Evolutionary conservation across 2,329 filamentous ascomycete species (phyloP).

Genomic region (Dactylonectria macrodidyma): DNA sequence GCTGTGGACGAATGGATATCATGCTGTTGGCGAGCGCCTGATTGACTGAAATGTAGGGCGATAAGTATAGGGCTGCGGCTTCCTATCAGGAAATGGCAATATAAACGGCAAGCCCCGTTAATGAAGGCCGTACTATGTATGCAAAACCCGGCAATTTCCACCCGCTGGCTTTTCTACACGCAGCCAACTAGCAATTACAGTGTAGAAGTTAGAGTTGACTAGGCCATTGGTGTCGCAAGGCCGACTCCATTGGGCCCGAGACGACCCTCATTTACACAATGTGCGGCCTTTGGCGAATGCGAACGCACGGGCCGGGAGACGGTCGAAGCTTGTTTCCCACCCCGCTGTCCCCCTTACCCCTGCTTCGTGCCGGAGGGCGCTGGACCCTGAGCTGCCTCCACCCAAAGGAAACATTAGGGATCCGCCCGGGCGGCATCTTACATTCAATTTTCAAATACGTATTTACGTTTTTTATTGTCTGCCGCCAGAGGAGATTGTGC

Average conservation of each 20-base stretch:
- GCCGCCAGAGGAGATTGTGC: conserved; percentile 25
- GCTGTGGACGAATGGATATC: conserved; percentile 15
- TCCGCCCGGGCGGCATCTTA: conserved; percentile 39
- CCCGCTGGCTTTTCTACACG: not conserved
- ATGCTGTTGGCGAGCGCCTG: conserved; percentile 19
- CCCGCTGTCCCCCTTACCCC: conserved; percentile 36
- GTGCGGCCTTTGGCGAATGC: conserved; percentile 30
- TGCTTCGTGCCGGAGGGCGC: conserved; percentile 38
- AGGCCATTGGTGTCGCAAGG: conserved; percentile 9
- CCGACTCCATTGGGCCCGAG: conserved; percentile 25
- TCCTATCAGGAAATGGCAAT: conserved; percentile 1
- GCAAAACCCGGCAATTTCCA: not conserved
- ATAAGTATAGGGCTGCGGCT: conserved; percentile 1
- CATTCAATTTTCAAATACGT: conserved; percentile 30
- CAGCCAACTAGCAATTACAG: not conserved
- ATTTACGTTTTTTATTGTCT: conserved; percentile 29
- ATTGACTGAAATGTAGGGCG: conserved; percentile 9
- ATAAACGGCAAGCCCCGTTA: not conserved
- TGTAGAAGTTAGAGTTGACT: not conserved
- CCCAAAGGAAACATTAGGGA: conserved; percentile 32
- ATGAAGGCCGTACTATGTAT: not conserved
- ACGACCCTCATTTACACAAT: conserved; percentile 38
- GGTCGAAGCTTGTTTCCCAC: conserved; percentile 18
- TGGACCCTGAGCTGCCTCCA: conserved; percentile 39
- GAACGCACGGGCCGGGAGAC: conserved; percentile 23